Conservation (phyloP, 257 asterid genomes). For the Ligustrum vulgare region DNA sequence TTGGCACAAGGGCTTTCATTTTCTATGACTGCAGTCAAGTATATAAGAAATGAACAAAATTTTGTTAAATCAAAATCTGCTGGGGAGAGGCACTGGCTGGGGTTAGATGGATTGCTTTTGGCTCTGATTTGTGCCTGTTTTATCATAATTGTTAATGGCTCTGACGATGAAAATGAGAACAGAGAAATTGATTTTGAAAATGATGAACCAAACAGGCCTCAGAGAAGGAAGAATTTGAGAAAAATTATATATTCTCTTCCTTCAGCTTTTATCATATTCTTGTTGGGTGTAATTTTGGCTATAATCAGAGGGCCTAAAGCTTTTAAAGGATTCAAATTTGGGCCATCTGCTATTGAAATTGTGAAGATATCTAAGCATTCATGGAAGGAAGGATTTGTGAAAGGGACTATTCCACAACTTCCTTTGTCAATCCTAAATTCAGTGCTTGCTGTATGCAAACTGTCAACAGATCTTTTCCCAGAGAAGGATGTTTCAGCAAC, state of each 20-base stretch:
- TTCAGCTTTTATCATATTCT: constrained; percentile 60
- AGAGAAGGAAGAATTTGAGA: constrained; percentile 21
- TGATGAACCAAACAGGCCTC: not conserved
- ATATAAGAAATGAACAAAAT: constrained; percentile 48
- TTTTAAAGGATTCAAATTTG: constrained; percentile 48
- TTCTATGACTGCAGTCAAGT: constrained; percentile 75
- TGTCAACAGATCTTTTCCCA: constrained; percentile 72
- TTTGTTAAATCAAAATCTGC: constrained; percentile 54
- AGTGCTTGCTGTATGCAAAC: constrained; percentile 76
- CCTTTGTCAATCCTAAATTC: constrained; percentile 72
- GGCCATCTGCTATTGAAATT: constrained; percentile 54
- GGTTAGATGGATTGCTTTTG: constrained; percentile 68
- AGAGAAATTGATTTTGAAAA: constrained; percentile 10
- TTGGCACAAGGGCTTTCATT: constrained; percentile 77
- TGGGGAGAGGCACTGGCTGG: constrained; percentile 65
- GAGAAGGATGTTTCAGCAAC: constrained; percentile 61
- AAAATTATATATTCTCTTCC: constrained; percentile 49
- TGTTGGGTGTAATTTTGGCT: constrained; percentile 59
- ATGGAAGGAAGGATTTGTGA: constrained; percentile 79
- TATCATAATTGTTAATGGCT: constrained; percentile 54
- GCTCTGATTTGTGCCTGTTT: constrained; percentile 62
- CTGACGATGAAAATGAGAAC: constrained; percentile 45
- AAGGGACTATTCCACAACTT: constrained; percentile 75
- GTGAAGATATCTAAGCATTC: constrained; percentile 52
- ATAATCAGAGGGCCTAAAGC: constrained; percentile 63